Base-by-base conservation (phyloP, 176 grass and related monocot species). In the Poa annua region DNA sequence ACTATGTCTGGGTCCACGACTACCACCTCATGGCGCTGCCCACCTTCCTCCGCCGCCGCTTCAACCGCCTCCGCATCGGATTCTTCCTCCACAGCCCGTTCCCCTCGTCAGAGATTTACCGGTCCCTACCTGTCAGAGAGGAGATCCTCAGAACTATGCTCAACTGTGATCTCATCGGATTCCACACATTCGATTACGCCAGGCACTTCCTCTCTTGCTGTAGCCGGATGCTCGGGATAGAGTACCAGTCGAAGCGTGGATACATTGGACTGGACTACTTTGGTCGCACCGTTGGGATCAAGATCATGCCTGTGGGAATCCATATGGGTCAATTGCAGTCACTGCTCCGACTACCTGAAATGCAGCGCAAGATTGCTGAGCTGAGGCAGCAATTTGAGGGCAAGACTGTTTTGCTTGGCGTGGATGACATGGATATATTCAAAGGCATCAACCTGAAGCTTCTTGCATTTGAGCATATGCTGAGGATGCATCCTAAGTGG, bases 21-120 rank as follows among this genome's bases (percentile, higher is more conserved):
- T 97, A 97, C 83, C 94, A 97, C 60, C 89, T 97, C 75, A 97
- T 97, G 94, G 94, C 85, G 13, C 92, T 97, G 48, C 92, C 94
- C 14, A 94, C 89, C 32, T 97, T 97, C 60, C 94, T 97, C 73
- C 82, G 94, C 13, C 89, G 92, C 49, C 84, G 94, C 45, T 97
- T 97, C 83, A 97, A 92, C 55, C 89, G 94, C 42, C 91, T 97
- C 73, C 85, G 92, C 55, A 90, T 97, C 9, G 94, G 94, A 1
- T 97, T 97, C 80, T 97, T 97, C 67, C 94, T 97, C 68, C 94
- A 97, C 35, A 94, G 91, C 50, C 94, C 91, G 0, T 97, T 97
- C 71, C 94, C 94, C 57, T 97, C 94, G 0, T 97, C 94, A 1
- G 94, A 97, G 80, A 97, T 97, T 83, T 97, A 94, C 76, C 75